These are phyloP conservation scores for Lophium mytilinum DNA, from an alignment of 495 filamentous ascomycete species.

Conservation along the genomic window DNA sequence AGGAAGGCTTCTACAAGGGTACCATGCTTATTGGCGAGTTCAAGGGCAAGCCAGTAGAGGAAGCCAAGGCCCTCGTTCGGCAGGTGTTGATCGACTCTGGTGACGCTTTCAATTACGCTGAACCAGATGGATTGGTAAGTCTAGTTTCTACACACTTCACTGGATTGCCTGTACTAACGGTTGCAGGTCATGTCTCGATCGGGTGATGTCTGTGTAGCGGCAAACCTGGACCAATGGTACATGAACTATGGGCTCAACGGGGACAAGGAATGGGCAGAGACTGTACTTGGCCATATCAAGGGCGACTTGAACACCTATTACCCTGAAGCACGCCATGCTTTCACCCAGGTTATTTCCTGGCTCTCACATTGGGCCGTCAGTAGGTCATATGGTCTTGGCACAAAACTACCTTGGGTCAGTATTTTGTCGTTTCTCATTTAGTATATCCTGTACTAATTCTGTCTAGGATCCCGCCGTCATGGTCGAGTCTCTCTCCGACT, in stretches of 20 bases:
- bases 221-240: slow-evolving; percentile 94
- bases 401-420: slow-evolving; percentile 87
- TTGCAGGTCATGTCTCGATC: slow-evolving; percentile 54
- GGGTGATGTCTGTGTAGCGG: slow-evolving; percentile 85
- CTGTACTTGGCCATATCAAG: slow-evolving; percentile 64
- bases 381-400: slow-evolving; percentile 83
- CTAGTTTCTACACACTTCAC: not conserved
- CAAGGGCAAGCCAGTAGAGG: slow-evolving; percentile 75
- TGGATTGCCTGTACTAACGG: not conserved
- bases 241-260: slow-evolving; percentile 68
- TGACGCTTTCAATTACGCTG: slow-evolving; percentile 84
- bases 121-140: slow-evolving; percentile 75
- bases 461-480: slow-evolving; percentile 45
- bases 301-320: slow-evolving; percentile 71
- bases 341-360: slow-evolving; percentile 81
- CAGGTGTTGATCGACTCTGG: slow-evolving; percentile 68
- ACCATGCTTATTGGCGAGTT: slow-evolving; percentile 85
- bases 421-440: too few species aligned
- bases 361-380: slow-evolving; percentile 94
- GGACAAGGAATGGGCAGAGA: slow-evolving; percentile 63
- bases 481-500: slow-evolving; percentile 87
- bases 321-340: slow-evolving; percentile 70
- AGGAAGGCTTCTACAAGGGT: slow-evolving; percentile 95
- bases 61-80: slow-evolving; percentile 78
- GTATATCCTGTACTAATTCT: too few species aligned